A percentile compares a stretch with the other conserved stretches of the same genome.
Evolutionary conservation across 2,329 filamentous ascomycete species (phyloP).

Genomic region (Pleoardoris graminearum): DNA sequence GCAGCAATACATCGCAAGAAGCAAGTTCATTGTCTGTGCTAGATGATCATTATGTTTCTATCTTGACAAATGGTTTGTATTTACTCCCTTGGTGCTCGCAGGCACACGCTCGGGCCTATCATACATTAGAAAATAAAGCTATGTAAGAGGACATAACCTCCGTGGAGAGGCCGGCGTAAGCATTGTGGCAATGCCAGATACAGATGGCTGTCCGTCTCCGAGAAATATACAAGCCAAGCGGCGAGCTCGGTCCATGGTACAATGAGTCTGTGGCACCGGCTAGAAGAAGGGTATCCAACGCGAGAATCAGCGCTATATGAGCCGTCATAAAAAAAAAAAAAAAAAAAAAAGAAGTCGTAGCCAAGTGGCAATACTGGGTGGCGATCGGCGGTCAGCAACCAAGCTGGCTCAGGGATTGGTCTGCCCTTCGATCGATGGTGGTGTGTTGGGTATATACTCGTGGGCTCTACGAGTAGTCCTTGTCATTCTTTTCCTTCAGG

Average conservation of each 20-base stretch:
- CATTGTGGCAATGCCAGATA: slow-evolving; percentile 15
- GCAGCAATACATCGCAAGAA: no score
- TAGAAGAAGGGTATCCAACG: slow-evolving; percentile 30
- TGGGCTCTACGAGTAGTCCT: slow-evolving; percentile 37
- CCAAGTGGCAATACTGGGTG: slow-evolving; percentile 35
- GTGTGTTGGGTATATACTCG: not conserved
- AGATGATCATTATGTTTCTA: no score
- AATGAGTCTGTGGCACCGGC: slow-evolving; percentile 16
- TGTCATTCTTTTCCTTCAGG: slow-evolving; percentile 83
- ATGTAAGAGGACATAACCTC: slow-evolving; percentile 47
- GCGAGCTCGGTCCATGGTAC: slow-evolving; percentile 24
- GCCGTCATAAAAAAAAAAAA: slow-evolving; percentile 40
- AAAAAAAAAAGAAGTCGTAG: slow-evolving; percentile 42
- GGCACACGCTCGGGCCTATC: slow-evolving; percentile 39
- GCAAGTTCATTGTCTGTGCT: no score
- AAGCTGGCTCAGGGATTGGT: slow-evolving; percentile 9
- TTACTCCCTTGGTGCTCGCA: slow-evolving; percentile 38
- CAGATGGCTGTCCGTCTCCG: slow-evolving; percentile 35
- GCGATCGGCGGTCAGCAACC: slow-evolving; percentile 6
- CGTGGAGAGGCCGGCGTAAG: slow-evolving; percentile 27
- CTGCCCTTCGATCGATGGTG: slow-evolving; percentile 15
- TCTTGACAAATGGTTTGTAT: slow-evolving; percentile 33
- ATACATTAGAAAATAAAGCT: slow-evolving; percentile 51
- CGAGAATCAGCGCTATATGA: slow-evolving; percentile 25
- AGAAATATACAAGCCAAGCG: slow-evolving; percentile 45